Percentiles rank a stretch among this genome's conserved stretches.
Conservation (phyloP, 176 grass and related monocot species). For the Oryza glaberrima region DNA sequence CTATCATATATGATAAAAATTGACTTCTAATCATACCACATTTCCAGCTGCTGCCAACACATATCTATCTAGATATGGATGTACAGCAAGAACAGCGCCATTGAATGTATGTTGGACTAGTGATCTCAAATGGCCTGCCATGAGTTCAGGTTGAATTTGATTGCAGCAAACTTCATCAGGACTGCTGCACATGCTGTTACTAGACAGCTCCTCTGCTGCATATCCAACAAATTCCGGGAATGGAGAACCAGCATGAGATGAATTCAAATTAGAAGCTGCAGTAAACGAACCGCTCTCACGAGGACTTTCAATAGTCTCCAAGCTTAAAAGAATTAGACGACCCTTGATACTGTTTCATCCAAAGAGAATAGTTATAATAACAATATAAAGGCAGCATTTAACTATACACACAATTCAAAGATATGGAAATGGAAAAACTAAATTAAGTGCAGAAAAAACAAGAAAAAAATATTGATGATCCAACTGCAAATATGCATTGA, state of each 20-base stretch:
- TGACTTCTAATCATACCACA: conserved; percentile 62
- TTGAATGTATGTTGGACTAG: conserved; percentile 60
- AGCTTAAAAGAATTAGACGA: conserved; percentile 82
- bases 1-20: conserved; percentile 17
- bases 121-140: conserved; percentile 65
- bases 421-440: conserved; percentile 19
- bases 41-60: conserved; percentile 95
- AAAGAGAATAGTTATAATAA: conserved; percentile 35
- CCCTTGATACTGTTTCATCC: conserved; percentile 76
- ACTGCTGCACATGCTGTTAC: conserved; percentile 71
- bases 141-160: conserved; percentile 71
- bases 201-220: conserved; percentile 71
- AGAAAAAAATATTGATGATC: neutral
- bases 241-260: conserved; percentile 59
- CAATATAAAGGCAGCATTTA: neutral
- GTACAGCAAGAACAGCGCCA: conserved; percentile 92
- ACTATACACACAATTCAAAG: neutral
- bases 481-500: neutral
- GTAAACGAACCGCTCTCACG: conserved; percentile 53
- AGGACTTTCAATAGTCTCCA: conserved; percentile 62
- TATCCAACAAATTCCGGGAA: conserved; percentile 75
- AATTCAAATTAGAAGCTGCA: conserved; percentile 64
- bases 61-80: conserved; percentile 83
- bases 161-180: conserved; percentile 62
- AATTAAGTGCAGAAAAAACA: conserved; percentile 19